Base-by-base conservation (phyloP, 1,284 basidiomycete genomes). In the Boletellus deceptivus region DNA sequence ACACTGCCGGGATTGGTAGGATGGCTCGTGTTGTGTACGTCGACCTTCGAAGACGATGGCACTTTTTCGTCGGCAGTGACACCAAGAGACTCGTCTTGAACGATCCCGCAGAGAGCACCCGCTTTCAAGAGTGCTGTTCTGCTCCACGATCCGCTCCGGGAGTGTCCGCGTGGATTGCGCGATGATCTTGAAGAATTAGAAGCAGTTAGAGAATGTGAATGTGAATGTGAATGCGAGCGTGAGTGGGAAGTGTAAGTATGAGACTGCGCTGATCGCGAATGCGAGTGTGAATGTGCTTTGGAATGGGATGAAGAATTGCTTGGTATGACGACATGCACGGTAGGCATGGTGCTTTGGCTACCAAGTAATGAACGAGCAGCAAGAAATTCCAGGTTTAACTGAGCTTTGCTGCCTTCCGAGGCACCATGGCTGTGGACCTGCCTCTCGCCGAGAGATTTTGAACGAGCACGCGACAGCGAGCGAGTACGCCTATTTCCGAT, bases 401-500 rank as follows among this genome's bases (percentile, higher is more conserved):
- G 62, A 55, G 56, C 44, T 51, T 53, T 59, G 54, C 43, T 55
- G 46, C 50, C 61, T 50, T 65, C 63, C 40, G 47, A 56, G 36
- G 48, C 51, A 16, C 46, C 47, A 4, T 50, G 50, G 38, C 59
- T 46, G 52, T 61, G 53, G 25, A 40, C 43, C 1, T 69, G 70
- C 47, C 64, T 72, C 48, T 72, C 67, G n/a, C 73, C 75, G 18
- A 80, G 68, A 5, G 84, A 84, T 62, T 83, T 86, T 16, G 85
- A 66, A 38, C 86, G 77, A 9, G 78, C 71, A 2, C 84, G 78
- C 10, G 84, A 86, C 20, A 86, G 59, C 24, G 73, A 80, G 29
- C 86, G 77, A 7, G 79, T 75, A 10, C 74, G 76, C 56, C 77
- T 81, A 62, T 88, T 87, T 46, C 81, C 80, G 54, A 88, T 78